phyloP scores from a whole-genome alignment of 129 eudicot species.

The Helianthus annuus region HanXRQr2.0-SUNRISE NC_035433.2:126705537-126706036 shows the following conservation, averaged over 20 bases:
- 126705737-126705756: slow-evolving; percentile 55
- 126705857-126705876: slow-evolving; percentile 46
- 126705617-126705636: slow-evolving; percentile 67
- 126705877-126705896: slow-evolving; percentile 83
- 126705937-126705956: slow-evolving; percentile 49
- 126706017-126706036: slow-evolving; percentile 71
- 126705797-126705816: slow-evolving; percentile 54
- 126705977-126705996: slow-evolving; percentile 63
- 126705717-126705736: slow-evolving; percentile 38
- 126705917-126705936: slow-evolving; percentile 42
- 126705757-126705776: slow-evolving; percentile 59
- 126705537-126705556: slow-evolving; percentile 62
- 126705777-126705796: slow-evolving; percentile 48
- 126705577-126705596: slow-evolving; percentile 58
- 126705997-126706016: slow-evolving; percentile 63
- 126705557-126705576: slow-evolving; percentile 68
- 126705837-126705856: slow-evolving; percentile 65
- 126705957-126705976: slow-evolving; percentile 61
- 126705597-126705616: slow-evolving; percentile 67
- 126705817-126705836: slow-evolving; percentile 59
- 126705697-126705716: slow-evolving; percentile 47
- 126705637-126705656: slow-evolving; percentile 60
- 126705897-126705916: slow-evolving; percentile 54
- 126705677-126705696: slow-evolving; percentile 61
- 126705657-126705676: slow-evolving; percentile 72